These are phyloP conservation scores for Talaromyces sp. DNA, from an alignment of 2,329 filamentous ascomycete genomes.

Conservation along the genomic window DNA sequence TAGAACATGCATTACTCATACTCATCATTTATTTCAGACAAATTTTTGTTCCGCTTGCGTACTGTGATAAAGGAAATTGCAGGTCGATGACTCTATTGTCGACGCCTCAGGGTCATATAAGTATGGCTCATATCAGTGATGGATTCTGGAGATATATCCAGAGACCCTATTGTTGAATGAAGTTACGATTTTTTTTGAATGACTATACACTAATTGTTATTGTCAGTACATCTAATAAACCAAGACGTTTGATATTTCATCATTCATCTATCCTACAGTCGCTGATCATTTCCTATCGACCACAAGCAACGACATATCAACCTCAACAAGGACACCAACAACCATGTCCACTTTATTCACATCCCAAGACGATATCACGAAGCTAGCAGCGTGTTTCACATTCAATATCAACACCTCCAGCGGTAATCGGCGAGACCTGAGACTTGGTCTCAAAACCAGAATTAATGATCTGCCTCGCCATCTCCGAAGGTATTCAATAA, in stretches of 20 bases:
- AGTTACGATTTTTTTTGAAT: not conserved
- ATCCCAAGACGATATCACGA: not conserved
- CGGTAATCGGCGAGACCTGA: not conserved
- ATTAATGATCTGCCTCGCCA: not conserved
- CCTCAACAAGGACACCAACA: not conserved
- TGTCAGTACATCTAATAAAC: not conserved
- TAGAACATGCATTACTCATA: not conserved
- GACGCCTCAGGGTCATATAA: not conserved
- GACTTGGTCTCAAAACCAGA: not conserved
- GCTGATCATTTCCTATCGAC: not conserved
- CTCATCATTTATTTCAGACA: not conserved
- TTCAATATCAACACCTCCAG: not conserved
- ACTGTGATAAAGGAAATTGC: not conserved
- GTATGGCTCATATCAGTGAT: slow-evolving; percentile 3
- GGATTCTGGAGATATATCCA: not conserved
- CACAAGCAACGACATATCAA: not conserved
- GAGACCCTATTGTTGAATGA: not conserved
- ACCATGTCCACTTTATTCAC: slow-evolving; percentile 2
- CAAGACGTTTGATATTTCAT: not conserved
- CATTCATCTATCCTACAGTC: not conserved
- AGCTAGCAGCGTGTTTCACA: slow-evolving; percentile 1
- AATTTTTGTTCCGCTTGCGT: not conserved
- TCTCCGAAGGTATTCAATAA: slow-evolving; percentile 1
- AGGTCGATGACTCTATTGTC: not conserved
- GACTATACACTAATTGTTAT: too few relatives aligned